A percentile compares a stretch with the other conserved stretches of the same genome.
These are phyloP conservation scores for Ustilago nuda DNA, from an alignment of 1,284 basidiomycete genomes.

Conservation along the genomic window DNA sequence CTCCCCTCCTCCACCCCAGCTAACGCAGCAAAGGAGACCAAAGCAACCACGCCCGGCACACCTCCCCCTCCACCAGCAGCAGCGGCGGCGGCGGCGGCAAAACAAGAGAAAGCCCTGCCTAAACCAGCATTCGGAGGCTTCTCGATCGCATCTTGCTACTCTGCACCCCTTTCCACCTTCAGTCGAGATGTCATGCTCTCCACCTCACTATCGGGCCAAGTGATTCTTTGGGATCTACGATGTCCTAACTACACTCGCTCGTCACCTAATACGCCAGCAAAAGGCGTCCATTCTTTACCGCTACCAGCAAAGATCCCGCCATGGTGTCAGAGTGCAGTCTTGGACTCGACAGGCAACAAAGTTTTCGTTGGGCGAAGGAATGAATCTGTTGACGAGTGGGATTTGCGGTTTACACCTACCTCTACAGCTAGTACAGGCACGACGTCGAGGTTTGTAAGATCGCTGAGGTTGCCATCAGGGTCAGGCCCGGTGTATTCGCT, in stretches of 20 bases:
- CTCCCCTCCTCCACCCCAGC: constrained; percentile 10
- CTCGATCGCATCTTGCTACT: constrained; percentile 56
- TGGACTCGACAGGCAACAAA: constrained; percentile 87
- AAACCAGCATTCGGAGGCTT: constrained; percentile 64
- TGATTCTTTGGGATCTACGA: constrained; percentile 89
- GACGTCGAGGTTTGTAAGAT: constrained; percentile 75
- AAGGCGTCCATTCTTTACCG: constrained; percentile 83
- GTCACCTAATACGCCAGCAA: constrained; percentile 23
- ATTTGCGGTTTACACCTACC: constrained; percentile 73
- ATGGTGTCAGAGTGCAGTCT: constrained; percentile 81
- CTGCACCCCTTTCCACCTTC: constrained; percentile 71
- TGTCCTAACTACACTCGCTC: constrained; percentile 73
- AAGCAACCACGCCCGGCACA: constrained; percentile 10
- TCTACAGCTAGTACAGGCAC: neutral
- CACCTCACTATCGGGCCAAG: constrained; percentile 89
- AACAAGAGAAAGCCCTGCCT: constrained; percentile 46
- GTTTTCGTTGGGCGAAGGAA: constrained; percentile 92
- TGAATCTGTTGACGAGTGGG: constrained; percentile 92
- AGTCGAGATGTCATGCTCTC: constrained; percentile 89
- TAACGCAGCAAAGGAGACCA: neutral
- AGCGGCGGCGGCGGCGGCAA: neutral
- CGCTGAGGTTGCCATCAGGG: constrained; percentile 84
- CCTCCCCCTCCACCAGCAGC: constrained; percentile 9
- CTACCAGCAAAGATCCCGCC: constrained; percentile 91
- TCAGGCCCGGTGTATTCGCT: constrained; percentile 93